Evolutionary conservation across 495 filamentous ascomycete species (phyloP).

Genomic region (Penicillium tannophilum): DNA sequence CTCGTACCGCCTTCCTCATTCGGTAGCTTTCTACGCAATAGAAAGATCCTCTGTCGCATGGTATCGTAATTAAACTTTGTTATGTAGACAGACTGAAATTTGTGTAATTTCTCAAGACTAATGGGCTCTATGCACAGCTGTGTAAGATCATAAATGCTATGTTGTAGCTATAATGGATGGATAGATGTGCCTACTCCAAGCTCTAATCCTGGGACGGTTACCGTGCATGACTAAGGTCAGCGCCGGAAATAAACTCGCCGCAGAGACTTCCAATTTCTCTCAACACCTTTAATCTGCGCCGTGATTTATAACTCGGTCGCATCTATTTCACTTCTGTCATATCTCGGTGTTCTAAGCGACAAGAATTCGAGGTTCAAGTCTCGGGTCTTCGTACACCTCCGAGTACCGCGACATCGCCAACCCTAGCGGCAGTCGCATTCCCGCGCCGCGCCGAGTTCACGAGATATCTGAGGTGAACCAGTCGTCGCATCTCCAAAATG

Average conservation of each 20-base stretch:
- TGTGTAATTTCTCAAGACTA: not conserved
- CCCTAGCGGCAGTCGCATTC: constrained; percentile 13
- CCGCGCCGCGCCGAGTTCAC: constrained; percentile 14
- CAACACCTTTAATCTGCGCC: constrained; percentile 19
- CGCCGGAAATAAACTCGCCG: constrained; percentile 22
- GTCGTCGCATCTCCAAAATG: constrained; percentile 58
- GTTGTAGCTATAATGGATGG: not conserved
- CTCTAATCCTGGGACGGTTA: not conserved
- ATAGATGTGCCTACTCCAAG: not conserved
- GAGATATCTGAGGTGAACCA: constrained; percentile 9
- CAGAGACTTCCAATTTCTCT: constrained; percentile 22
- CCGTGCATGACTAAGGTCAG: constrained; percentile 12
- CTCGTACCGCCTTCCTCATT: constrained; percentile 8
- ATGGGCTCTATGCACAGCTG: not conserved
- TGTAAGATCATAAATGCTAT: not conserved
- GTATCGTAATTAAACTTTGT: not conserved
- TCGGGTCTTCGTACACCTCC: not conserved
- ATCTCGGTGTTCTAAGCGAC: constrained; percentile 4
- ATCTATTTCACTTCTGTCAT: constrained; percentile 2
- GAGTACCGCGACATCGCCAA: constrained; percentile 4
- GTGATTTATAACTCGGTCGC: constrained; percentile 21
- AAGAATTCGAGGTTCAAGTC: not conserved
- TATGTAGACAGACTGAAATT: not conserved
- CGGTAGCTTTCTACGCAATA: not conserved
- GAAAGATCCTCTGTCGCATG: not conserved